Conservation (phyloP, 2,329 filamentous ascomycete species). For the Sporothrix pallida region DNA sequence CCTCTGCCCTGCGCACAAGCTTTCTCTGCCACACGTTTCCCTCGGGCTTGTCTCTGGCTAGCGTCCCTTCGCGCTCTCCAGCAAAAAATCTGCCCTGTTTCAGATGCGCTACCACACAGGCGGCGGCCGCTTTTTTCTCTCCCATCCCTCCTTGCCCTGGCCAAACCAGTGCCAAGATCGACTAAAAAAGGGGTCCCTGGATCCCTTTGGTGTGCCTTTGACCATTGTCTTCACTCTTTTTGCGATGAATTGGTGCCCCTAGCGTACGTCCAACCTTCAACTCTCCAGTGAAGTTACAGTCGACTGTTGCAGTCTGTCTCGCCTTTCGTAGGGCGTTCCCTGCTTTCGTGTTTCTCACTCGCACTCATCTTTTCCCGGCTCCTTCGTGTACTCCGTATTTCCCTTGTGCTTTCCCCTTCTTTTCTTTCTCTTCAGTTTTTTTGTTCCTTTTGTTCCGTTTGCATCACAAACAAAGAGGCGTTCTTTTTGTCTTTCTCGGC, state of each 20-base stretch:
- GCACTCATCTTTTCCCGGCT: neutral
- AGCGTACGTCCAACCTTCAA: neutral
- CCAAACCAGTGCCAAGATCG: constrained; percentile 29
- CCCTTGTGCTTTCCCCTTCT: neutral
- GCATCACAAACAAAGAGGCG: constrained; percentile 8
- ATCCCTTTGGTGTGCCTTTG: neutral
- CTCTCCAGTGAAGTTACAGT: neutral
- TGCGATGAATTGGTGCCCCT: neutral
- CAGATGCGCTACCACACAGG: constrained; percentile 19
- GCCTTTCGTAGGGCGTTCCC: neutral
- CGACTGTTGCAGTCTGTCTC: neutral
- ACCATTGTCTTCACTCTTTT: neutral
- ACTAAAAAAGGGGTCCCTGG: constrained; percentile 28
- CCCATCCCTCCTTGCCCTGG: constrained; percentile 13
- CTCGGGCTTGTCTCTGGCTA: constrained; percentile 1
- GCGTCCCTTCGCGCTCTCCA: neutral
- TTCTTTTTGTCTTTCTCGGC: constrained; percentile 3
- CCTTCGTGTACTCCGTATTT: neutral
- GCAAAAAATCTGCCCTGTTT: constrained; percentile 22
- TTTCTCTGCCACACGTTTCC: constrained; percentile 14
- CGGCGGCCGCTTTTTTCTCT: constrained; percentile 17
- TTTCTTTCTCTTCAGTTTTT: neutral
- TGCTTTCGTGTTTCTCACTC: constrained; percentile 16
- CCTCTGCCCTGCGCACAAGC: constrained; percentile 26
- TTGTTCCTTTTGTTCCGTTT: neutral